Evolutionary conservation across 495 filamentous ascomycete species (phyloP).

Genomic region (Neurospora intermedia): DNA sequence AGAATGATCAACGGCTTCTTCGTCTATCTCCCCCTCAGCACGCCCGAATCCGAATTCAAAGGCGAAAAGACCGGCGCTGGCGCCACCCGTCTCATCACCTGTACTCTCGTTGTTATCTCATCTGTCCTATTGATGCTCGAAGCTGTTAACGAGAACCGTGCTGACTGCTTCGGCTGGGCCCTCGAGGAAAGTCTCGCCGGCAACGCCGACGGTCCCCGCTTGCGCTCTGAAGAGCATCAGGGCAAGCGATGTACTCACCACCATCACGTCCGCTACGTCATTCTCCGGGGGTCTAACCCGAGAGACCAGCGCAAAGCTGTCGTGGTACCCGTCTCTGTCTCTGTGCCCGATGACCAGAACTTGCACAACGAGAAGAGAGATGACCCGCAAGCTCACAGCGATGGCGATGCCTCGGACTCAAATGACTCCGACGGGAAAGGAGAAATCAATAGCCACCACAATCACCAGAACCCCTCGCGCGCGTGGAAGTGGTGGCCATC

Average conservation of each 20-base stretch:
- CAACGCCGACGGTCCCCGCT: constrained; percentile 18
- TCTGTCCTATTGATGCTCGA: constrained; percentile 56
- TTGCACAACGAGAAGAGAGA: neutral
- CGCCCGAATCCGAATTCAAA: constrained; percentile 43
- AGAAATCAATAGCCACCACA: neutral
- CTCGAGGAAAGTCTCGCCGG: constrained; percentile 36
- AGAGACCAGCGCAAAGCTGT: neutral
- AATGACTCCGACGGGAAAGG: neutral
- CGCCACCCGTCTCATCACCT: constrained; percentile 58
- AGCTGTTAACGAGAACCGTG: constrained; percentile 54
- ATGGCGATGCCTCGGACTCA: neutral
- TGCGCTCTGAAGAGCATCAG: constrained; percentile 18
- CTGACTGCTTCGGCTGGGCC: constrained; percentile 65
- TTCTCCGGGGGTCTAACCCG: neutral
- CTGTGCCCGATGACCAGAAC: neutral
- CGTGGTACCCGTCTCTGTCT: neutral
- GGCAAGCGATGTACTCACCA: constrained; percentile 46
- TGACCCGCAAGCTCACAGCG: neutral
- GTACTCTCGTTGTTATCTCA: constrained; percentile 57
- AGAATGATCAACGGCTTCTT: constrained; percentile 66
- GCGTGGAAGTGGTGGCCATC: constrained; percentile 55
- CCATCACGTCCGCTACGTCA: constrained; percentile 5
- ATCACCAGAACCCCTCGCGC: neutral
- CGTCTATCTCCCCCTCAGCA: constrained; percentile 48
- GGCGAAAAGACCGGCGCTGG: constrained; percentile 38